Conservation (phyloP, 768 basidiomycete genomes). For the Lyophyllum shimeji region DNA sequence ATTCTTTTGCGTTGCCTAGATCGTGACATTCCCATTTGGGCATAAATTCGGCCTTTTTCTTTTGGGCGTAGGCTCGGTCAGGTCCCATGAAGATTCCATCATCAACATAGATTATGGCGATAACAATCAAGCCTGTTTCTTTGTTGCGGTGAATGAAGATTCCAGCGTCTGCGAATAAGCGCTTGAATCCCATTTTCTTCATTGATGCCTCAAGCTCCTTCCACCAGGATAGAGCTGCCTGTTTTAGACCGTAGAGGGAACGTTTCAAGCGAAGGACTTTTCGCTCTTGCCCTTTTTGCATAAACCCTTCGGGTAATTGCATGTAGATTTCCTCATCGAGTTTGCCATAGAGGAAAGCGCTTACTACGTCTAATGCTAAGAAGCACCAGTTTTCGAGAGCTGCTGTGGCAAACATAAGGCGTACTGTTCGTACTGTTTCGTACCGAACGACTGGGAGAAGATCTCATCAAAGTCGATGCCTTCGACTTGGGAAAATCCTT, state of each 20-base stretch:
- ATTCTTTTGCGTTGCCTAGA: not conserved
- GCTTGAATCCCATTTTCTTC: conserved; percentile 9
- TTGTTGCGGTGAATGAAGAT: conserved; percentile 11
- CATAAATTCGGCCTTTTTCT: conserved; percentile 17
- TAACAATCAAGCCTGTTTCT: conserved; percentile 3
- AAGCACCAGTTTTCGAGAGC: no score
- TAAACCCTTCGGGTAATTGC: conserved; percentile 14
- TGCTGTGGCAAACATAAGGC: no score
- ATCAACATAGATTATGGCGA: conserved; percentile 13
- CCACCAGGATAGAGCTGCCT: conserved; percentile 15
- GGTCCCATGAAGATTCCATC: conserved; percentile 10
- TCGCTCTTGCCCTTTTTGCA: not conserved
- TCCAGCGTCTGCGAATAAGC: not conserved
- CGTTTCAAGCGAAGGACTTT: conserved; percentile 9
- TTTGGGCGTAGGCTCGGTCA: not conserved
- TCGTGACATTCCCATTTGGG: conserved; percentile 23
- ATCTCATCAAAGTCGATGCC: conserved; percentile 28
- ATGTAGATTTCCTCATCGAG: conserved; percentile 15
- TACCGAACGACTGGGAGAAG: no score
- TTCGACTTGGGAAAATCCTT: conserved; percentile 36
- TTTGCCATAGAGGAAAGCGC: conserved; percentile 21
- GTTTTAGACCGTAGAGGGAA: conserved; percentile 18
- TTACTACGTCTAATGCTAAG: conserved; percentile 13
- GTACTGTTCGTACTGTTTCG: no score
- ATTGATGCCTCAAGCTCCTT: conserved; percentile 7